phyloP scores from a whole-genome alignment of 176 grass and related monocot genomes.

The Ensete glaucum region DNA sequence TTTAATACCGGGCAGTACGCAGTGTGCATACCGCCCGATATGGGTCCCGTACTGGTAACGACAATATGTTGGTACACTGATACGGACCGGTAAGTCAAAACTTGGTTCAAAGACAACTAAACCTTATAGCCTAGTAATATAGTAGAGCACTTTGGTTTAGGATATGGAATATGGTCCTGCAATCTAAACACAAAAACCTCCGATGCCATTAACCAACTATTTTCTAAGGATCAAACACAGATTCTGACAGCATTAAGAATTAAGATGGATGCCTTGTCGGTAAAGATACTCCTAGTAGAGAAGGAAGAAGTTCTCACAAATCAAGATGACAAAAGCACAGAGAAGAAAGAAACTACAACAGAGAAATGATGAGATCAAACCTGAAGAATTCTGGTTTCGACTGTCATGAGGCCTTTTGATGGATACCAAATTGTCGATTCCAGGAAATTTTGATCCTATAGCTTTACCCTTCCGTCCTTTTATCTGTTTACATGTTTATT shows the following conservation, averaged over 20 bases:
- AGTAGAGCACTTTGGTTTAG: too few relatives aligned
- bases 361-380: constrained; percentile 21
- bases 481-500: constrained; percentile 17
- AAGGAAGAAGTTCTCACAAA: not conserved
- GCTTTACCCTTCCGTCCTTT: constrained; percentile 18
- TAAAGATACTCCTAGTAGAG: not conserved
- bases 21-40: too few relatives aligned
- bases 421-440: constrained; percentile 21
- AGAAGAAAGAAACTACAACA: not conserved
- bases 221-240: not conserved
- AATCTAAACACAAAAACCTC: not conserved
- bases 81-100: too few relatives aligned
- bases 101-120: too few relatives aligned
- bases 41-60: too few relatives aligned
- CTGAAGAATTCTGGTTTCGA: constrained; percentile 38
- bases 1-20: too few relatives aligned
- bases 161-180: too few relatives aligned
- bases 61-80: too few relatives aligned
- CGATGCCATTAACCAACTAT: not conserved
- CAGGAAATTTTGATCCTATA: constrained; percentile 22
- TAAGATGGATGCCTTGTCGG: not conserved
- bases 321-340: not conserved
- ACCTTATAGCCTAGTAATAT: too few relatives aligned
- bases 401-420: constrained; percentile 56
- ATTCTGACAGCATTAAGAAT: not conserved